A percentile compares a stretch with the other conserved stretches of the same genome.
These are phyloP conservation scores for Hirsutella minnesotensis DNA, from an alignment of 2,329 filamentous ascomycete species.

Conservation along the genomic window DNA sequence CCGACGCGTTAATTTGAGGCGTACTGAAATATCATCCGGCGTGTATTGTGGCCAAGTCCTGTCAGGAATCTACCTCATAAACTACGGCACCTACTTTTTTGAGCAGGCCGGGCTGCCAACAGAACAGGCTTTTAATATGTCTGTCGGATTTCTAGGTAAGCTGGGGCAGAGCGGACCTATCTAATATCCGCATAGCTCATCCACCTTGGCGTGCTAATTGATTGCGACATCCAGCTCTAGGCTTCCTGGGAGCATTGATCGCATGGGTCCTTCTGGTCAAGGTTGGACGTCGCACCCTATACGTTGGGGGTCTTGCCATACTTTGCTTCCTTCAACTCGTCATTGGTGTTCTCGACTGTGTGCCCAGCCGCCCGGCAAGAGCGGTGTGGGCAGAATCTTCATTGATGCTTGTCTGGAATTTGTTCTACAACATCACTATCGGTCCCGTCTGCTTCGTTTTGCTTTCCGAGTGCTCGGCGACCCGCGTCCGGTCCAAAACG, in stretches of 20 bases:
- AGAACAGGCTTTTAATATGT: constrained; percentile 26
- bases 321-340: constrained; percentile 27
- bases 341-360: constrained; percentile 32
- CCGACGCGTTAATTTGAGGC: constrained; percentile 29
- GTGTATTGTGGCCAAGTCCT: constrained; percentile 28
- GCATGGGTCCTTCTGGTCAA: constrained; percentile 29
- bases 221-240: constrained; percentile 23
- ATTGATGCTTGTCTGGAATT: constrained; percentile 30
- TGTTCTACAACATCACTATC: constrained; percentile 28
- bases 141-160: constrained; percentile 17
- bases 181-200: constrained; percentile 16
- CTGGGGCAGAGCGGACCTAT: neutral
- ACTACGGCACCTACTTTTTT: constrained; percentile 35
- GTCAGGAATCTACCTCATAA: constrained; percentile 25
- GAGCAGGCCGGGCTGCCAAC: constrained; percentile 28
- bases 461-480: constrained; percentile 27
- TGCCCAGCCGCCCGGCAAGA: constrained; percentile 26
- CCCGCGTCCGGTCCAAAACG: constrained; percentile 28
- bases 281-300: constrained; percentile 30
- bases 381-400: constrained; percentile 25
- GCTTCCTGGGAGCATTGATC: constrained; percentile 28
- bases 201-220: neutral
- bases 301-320: constrained; percentile 24
- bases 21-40: constrained; percentile 33
- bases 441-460: constrained; percentile 31